Conservation (phyloP, 331 rosid genomes). For the Quercus tomentella region DNA sequence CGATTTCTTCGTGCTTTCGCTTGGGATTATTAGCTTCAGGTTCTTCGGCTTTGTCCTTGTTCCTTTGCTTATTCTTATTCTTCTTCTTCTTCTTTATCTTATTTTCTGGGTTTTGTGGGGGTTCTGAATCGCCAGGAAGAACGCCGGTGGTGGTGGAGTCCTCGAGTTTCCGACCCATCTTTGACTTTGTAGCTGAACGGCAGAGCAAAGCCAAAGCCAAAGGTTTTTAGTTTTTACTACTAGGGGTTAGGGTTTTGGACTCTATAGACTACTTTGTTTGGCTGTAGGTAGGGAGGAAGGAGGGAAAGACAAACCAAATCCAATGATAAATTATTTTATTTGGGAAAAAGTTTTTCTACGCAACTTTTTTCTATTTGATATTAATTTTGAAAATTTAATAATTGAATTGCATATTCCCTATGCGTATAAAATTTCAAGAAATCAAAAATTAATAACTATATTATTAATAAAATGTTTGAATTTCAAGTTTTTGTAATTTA, state of each 20-base stretch:
- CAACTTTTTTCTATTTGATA: no score
- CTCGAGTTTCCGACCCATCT: slow-evolving; percentile 67
- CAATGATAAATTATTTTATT: no score
- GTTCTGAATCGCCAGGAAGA: slow-evolving; percentile 30
- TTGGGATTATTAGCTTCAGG: slow-evolving; percentile 30
- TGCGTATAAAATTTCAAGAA: rapidly evolving
- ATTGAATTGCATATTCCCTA: rapidly evolving
- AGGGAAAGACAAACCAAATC: no score
- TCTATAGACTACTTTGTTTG: no score
- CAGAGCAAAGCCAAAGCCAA: slow-evolving; percentile 22
- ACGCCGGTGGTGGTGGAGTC: slow-evolving; percentile 13
- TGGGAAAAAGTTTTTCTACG: no score
- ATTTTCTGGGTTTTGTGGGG: background rate
- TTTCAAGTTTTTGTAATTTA: no score
- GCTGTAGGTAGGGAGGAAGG: no score
- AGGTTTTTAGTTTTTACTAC: background rate
- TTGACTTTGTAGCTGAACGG: slow-evolving; percentile 2
- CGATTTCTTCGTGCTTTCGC: slow-evolving; percentile 43
- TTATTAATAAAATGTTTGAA: rapidly evolving
- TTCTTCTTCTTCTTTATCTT: slow-evolving; percentile 40
- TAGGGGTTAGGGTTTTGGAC: background rate
- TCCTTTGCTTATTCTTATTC: slow-evolving; percentile 41
- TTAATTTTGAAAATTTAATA: no score
- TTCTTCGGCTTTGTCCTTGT: slow-evolving; percentile 20
- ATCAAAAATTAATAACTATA: rapidly evolving